Percentiles rank a stretch among this genome's conserved stretches.
Conservation (phyloP, 352 stramenopile species). For the Phytophthora vignae region DNA sequence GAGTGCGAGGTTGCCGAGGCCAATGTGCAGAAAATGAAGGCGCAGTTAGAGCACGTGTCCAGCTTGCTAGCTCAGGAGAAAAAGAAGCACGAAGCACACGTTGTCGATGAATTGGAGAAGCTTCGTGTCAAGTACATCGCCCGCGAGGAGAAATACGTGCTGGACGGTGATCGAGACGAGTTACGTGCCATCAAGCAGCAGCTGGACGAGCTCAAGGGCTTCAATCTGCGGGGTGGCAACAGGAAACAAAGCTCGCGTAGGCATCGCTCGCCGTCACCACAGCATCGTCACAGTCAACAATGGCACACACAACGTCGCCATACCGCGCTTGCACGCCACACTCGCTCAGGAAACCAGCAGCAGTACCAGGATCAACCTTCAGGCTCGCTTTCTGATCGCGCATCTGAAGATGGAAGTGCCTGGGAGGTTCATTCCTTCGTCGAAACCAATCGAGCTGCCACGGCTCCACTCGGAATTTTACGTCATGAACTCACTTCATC, state of each 20-base stretch:
- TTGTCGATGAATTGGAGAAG: conserved; percentile 80
- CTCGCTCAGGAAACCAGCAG: conserved; percentile 12
- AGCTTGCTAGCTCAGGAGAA: conserved; percentile 67
- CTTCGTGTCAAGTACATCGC: conserved; percentile 83
- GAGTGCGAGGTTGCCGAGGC: conserved; percentile 50
- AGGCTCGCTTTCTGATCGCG: conserved; percentile 20
- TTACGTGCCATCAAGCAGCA: conserved; percentile 85
- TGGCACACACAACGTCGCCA: conserved; percentile 28
- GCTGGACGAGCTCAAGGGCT: conserved; percentile 71
- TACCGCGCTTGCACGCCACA: conserved; percentile 6
- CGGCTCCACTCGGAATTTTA: not conserved
- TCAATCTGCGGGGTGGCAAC: conserved; percentile 36
- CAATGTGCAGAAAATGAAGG: conserved; percentile 48
- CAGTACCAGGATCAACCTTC: not conserved
- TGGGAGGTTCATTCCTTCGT: conserved; percentile 17
- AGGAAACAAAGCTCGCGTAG: conserved; percentile 8
- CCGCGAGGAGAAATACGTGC: conserved; percentile 79
- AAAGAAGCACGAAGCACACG: conserved; percentile 69
- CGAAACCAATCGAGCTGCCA: conserved; percentile 11
- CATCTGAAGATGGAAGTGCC: conserved; percentile 16
- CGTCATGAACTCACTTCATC: conserved; percentile 6
- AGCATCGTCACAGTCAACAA: conserved; percentile 4
- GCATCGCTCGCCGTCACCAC: conserved; percentile 19
- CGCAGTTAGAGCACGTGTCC: conserved; percentile 69
- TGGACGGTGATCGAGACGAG: conserved; percentile 84